phyloP scores from a whole-genome alignment of 2,329 filamentous ascomycete species.

The Beauveria varroae region DNA sequence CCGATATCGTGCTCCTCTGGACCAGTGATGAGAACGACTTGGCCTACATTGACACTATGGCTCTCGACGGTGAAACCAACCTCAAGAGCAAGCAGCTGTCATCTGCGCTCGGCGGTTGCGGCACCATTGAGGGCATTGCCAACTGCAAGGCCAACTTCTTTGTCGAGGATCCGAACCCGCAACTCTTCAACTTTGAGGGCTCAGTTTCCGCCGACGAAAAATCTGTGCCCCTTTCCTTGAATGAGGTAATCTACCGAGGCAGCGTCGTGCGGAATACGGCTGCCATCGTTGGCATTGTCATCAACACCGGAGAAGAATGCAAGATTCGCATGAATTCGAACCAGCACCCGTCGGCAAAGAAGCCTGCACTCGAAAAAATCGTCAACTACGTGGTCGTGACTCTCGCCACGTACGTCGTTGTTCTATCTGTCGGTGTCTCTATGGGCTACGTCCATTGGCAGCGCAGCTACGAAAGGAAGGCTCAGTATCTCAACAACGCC shows the following conservation, averaged over 20 bases:
- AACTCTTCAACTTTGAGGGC: constrained; percentile 71
- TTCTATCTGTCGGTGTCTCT: constrained; percentile 73
- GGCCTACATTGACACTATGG: constrained; percentile 82
- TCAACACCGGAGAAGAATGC: constrained; percentile 86
- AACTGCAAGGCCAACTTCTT: constrained; percentile 55
- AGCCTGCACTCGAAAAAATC: constrained; percentile 65
- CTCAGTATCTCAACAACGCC: constrained; percentile 70
- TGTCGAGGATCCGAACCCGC: constrained; percentile 68
- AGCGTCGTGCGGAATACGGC: constrained; percentile 77
- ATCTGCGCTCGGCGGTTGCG: constrained; percentile 51
- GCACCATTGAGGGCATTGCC: constrained; percentile 45
- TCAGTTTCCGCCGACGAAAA: constrained; percentile 51
- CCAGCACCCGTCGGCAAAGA: constrained; percentile 79
- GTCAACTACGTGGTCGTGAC: constrained; percentile 78
- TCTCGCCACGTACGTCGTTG: constrained; percentile 70
- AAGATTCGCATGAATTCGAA: constrained; percentile 92
- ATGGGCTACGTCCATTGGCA: constrained; percentile 78
- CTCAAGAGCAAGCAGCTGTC: constrained; percentile 68
- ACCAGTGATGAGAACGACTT: constrained; percentile 69
- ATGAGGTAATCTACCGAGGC: constrained; percentile 79
- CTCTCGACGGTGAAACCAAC: constrained; percentile 75
- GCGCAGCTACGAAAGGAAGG: constrained; percentile 52
- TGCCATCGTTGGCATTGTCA: constrained; percentile 65
- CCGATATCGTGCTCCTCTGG: constrained; percentile 73
- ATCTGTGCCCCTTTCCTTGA: constrained; percentile 64